Conservation (phyloP, 306 rosid genomes). For the Vicia faba region DNA sequence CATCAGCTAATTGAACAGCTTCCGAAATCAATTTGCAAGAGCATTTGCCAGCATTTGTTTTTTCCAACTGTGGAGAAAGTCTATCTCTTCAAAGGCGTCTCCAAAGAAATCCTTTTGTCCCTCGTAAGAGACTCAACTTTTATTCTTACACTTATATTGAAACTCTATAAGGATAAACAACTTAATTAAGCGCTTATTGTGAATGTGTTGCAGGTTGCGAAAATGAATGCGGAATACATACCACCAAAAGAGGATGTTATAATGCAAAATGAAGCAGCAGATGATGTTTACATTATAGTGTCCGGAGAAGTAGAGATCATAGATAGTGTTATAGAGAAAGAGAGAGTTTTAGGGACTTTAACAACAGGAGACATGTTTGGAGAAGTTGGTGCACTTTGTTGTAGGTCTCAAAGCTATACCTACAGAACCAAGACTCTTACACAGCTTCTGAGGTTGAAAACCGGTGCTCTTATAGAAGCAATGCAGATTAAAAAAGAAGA, state of each 20-base stretch:
- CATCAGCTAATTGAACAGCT: slow-evolving; percentile 77
- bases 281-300: slow-evolving; percentile 82
- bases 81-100: slow-evolving; percentile 77
- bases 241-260: slow-evolving; percentile 95
- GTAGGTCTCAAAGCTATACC: slow-evolving; percentile 66
- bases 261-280: slow-evolving; percentile 75
- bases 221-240: slow-evolving; percentile 84
- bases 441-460: slow-evolving; percentile 81
- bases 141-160: no score
- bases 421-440: slow-evolving; percentile 85
- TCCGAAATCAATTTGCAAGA: slow-evolving; percentile 77
- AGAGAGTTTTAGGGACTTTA: slow-evolving; percentile 58
- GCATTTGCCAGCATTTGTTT: slow-evolving; percentile 78
- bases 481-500: slow-evolving; percentile 64
- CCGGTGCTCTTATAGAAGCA: slow-evolving; percentile 56
- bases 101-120: slow-evolving; percentile 61
- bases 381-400: slow-evolving; percentile 76
- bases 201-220: slow-evolving; percentile 57
- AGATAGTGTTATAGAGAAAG: slow-evolving; percentile 55
- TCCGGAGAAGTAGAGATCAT: slow-evolving; percentile 89
- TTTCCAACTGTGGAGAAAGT: slow-evolving; percentile 62
- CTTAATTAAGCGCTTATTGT: not conserved
- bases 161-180: no score
- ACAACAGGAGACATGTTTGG: slow-evolving; percentile 75
- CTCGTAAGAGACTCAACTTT: slow-evolving; percentile 47